phyloP scores from a whole-genome alignment of 352 stramenopile species.

The Aphanomyces invadans region DNA sequence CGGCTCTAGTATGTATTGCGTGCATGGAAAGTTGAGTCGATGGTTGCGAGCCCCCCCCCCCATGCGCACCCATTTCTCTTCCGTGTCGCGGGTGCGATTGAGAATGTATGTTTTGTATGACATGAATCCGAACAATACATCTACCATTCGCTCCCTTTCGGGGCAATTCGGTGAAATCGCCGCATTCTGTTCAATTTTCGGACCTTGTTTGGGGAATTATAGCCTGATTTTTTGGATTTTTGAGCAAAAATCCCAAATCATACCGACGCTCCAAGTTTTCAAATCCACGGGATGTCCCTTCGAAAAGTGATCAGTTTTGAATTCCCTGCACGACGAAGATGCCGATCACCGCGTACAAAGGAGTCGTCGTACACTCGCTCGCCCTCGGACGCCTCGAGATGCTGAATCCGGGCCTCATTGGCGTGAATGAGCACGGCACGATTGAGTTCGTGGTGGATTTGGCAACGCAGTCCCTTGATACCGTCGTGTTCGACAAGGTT shows the following conservation, averaged over 20 bases:
- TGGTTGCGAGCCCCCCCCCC: too few relatives aligned
- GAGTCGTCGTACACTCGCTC: constrained; percentile 67
- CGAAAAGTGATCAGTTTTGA: background rate
- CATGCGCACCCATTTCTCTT: too few relatives aligned
- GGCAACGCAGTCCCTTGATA: constrained; percentile 23
- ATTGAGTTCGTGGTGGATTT: constrained; percentile 49
- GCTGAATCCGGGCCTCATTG: constrained; percentile 54
- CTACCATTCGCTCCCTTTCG: too few relatives aligned
- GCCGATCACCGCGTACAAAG: constrained; percentile 59
- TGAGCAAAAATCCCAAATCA: too few relatives aligned
- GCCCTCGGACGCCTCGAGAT: constrained; percentile 50
- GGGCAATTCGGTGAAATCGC: too few relatives aligned
- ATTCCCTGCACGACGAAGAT: background rate
- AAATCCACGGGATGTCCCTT: background rate
- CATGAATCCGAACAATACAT: background rate
- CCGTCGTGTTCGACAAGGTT: constrained; percentile 17
- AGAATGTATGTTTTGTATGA: background rate
- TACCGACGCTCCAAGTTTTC: background rate
- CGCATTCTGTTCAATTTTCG: too few relatives aligned
- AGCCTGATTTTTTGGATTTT: too few relatives aligned
- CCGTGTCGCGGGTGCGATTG: too few relatives aligned
- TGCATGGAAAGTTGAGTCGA: too few relatives aligned
- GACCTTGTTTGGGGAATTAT: too few relatives aligned
- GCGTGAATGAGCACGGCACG: constrained; percentile 36
- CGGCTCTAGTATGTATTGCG: too few relatives aligned